Evolutionary conservation across 768 basidiomycete genomes (phyloP), one percentile per base, ranked within the genome.

Genomic region (Rhodocollybia butyracea): DNA sequence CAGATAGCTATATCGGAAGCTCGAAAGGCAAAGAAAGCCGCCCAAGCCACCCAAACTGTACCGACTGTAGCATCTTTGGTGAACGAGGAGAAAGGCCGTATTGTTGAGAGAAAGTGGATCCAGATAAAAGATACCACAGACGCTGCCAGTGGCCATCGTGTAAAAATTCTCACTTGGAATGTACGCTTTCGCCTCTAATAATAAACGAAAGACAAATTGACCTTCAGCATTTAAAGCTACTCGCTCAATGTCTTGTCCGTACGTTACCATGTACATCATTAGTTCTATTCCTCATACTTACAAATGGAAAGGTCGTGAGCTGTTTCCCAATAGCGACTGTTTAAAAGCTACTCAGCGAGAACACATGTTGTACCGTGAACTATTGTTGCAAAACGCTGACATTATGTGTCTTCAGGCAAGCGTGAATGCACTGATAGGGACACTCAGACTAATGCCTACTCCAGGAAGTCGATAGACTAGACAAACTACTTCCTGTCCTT

Each of bases 401-500:
- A 80, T 97, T 24, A 69, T 94, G 41, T 96, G 94, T 66, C 78
- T 97, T 41, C 94, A 97, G 77, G 94, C 88, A 66, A 57, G 71
- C 64, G 27, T 22, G 55, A 51, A 17, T 22, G 31, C 13, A 36
- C 24, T 26, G 21, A 39, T 17, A 32, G 27, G 22, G 40, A 31
- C 51, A 42, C 48, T 21, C 46, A 34, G 45, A 46, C 50, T 48
- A 29, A 43, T 48, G 27, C 21, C 26, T 26, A 48, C 46, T 55
- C 27, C 65, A 97, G 92, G 94, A 98, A 77, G 92, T 94, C 7
- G 95, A 96, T 64, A 77, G 85, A 36, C 73, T 94, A 24, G 84
- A 88, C 32, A 86, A 83, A 60, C 74, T 95, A 19, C 68, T 86
- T 21, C 89, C 90, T 1, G 72, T 76, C 21, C 76, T 96, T 6